Percentiles rank a stretch among this genome's conserved stretches.
phyloP scores from a whole-genome alignment of 2,329 filamentous ascomycete genomes.

The Fusarium sp. region DNA sequence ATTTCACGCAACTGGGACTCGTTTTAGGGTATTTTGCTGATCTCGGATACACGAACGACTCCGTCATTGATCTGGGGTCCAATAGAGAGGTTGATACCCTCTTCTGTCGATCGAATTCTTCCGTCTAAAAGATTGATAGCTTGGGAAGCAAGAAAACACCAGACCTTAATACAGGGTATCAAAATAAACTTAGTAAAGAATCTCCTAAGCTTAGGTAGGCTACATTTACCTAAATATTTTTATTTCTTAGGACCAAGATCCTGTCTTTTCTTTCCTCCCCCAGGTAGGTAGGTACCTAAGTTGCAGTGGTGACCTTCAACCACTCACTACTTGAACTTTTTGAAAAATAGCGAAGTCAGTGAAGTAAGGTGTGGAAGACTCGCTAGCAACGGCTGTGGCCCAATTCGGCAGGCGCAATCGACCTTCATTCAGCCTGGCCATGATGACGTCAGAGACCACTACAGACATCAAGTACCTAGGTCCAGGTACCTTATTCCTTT shows the following conservation, averaged over 20 bases:
- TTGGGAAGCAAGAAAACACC: not conserved
- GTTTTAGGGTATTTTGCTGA: conserved; percentile 13
- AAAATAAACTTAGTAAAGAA: too few relatives aligned
- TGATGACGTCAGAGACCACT: conserved; percentile 23
- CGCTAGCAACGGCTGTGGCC: conserved; percentile 1
- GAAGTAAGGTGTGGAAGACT: not conserved
- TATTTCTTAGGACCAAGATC: too few relatives aligned
- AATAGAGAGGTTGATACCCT: not conserved
- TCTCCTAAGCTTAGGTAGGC: too few relatives aligned
- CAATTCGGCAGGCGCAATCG: conserved; percentile 20
- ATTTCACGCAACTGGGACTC: conserved; percentile 10
- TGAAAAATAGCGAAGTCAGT: not conserved
- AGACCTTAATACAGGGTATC: too few relatives aligned
- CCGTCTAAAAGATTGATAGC: not conserved
- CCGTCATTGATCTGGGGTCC: conserved; percentile 2
- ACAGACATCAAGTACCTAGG: too few relatives aligned
- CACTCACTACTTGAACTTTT: not conserved
- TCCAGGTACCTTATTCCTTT: too few relatives aligned
- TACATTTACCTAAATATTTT: too few relatives aligned
- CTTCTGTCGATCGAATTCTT: not conserved
- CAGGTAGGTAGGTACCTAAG: too few relatives aligned
- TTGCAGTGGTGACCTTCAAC: not conserved
- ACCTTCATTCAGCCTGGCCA: not conserved
- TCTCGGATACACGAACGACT: conserved; percentile 8
- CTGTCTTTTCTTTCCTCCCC: too few relatives aligned